A percentile compares a stretch with the other conserved stretches of the same genome.
These are phyloP conservation scores for Huntiella abstrusa DNA, from an alignment of 2,329 filamentous ascomycete genomes.

Conservation along the genomic window DNA sequence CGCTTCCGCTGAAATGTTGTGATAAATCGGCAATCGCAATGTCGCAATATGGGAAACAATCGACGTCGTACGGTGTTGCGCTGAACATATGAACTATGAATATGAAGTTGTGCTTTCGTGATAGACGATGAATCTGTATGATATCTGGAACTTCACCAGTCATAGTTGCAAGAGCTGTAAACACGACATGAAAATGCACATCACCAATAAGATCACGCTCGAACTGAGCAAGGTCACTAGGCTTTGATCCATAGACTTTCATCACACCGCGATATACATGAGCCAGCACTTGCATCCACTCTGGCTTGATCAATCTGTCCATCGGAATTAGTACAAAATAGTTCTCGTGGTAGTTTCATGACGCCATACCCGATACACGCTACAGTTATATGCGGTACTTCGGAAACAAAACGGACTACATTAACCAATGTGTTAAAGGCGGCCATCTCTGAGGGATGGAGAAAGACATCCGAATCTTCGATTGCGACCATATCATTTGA, in stretches of 20 bases:
- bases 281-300: no score
- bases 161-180: constrained; percentile 26
- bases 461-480: constrained; percentile 24
- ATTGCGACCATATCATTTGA: not conserved
- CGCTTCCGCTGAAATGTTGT: constrained; percentile 37
- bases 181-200: constrained; percentile 25
- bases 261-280: constrained; percentile 21
- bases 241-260: constrained; percentile 24
- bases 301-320: no score
- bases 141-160: constrained; percentile 19
- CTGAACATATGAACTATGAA: constrained; percentile 30
- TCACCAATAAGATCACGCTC: constrained; percentile 26
- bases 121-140: constrained; percentile 19
- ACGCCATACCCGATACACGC: constrained; percentile 1
- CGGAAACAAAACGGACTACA: not conserved
- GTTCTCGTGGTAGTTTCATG: not conserved
- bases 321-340: no score
- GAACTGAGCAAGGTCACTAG: constrained; percentile 23
- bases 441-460: constrained; percentile 38
- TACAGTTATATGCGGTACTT: not conserved
- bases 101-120: constrained; percentile 26
- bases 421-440: constrained; percentile 23
- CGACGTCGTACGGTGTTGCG: constrained; percentile 28
- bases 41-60: constrained; percentile 30
- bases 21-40: constrained; percentile 33